Base-by-base conservation (phyloP, 352 stramenopile genomes). In the Elongisporangium anandrum region DNA sequence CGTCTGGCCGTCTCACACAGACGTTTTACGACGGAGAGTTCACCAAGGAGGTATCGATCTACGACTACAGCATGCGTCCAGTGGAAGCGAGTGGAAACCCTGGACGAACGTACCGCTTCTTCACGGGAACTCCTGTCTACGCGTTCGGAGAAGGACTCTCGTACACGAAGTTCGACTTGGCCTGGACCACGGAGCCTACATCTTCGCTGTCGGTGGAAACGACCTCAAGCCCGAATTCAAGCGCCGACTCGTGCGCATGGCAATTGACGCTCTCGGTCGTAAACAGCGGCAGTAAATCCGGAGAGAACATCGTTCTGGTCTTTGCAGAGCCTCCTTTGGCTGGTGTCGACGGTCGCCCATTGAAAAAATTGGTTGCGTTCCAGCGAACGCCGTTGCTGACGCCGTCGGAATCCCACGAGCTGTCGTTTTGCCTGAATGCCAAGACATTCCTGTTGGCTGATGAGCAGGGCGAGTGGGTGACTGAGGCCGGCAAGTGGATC, bases 11-110 rank as follows among this genome's bases (percentile, higher is more conserved):
- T 20, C 75, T 94, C 38, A 63, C 83, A 21, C 79, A 92, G 51
- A 94, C 83, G 23, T 87, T 96, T 29, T 92, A 90, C 59, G 63
- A 67, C 12, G 68, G 67, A 9, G 68, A 75, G 4, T 91, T 82
- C 23, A 63, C 74, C 16, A 60, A 84, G 53, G 38, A 51, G 12
- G 66, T 88, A 50, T 81, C 79, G 20, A 77, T 92, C 47, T 88
- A 81, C 60, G 85, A 94, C 61, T 92, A 93, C 75, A 78, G 92
- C 78, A 94, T 96, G 87, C 81, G 87, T 4, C 88, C 88, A 19
- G 80, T 66, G 0, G 66, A 70, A 19, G 61, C 47, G 55, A 87
- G 71, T 4, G 75, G 69, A 3, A 85, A 87, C 48, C 83, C 80
- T 4, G 89, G 89, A 3, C 72, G 88, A 21, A 95, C 89, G 4